Evolutionary conservation across 176 grass and related monocot genomes (phyloP).

Genomic region (sorghum (Sorghum bicolor)): Sorghum_bicolor_NCBIv3 NC_012871.2:63822501-63823000

Average conservation of each 20-base stretch:
- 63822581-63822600: neutral
- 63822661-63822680: neutral
- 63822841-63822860: neutral
- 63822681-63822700: neutral
- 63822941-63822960: neutral
- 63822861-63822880: conserved; percentile 12
- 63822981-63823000: neutral
- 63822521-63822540: conserved; percentile 91
- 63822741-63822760: neutral
- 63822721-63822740: neutral
- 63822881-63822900: neutral
- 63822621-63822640: neutral
- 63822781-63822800: neutral
- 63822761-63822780: neutral
- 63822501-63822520: conserved; percentile 86
- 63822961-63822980: neutral
- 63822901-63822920: neutral
- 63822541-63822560: conserved; percentile 92
- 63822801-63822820: neutral
- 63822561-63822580: neutral
- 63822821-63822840: no score
- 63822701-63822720: neutral
- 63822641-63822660: neutral
- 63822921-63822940: neutral
- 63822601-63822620: neutral